phyloP scores from a whole-genome alignment of 768 basidiomycete genomes.

The Austroboletus festivus region DNA sequence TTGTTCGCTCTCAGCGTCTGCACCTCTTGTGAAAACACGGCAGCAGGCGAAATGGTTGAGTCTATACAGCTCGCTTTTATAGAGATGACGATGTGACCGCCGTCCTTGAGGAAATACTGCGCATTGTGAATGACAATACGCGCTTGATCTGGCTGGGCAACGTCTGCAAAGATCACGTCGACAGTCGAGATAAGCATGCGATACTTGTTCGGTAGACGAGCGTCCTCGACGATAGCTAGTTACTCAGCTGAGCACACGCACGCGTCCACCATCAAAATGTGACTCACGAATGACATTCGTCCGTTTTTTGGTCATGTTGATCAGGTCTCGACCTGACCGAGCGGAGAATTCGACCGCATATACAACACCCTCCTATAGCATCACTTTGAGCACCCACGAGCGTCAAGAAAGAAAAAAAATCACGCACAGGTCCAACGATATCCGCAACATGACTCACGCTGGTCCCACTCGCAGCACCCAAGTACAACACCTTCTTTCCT shows the following conservation, averaged over 20 bases:
- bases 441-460: slow-evolving; percentile 99
- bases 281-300: slow-evolving; percentile 96
- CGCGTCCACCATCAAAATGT: not conserved
- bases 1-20: slow-evolving; percentile 70
- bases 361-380: slow-evolving; percentile 80
- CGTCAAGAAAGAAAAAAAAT: not conserved
- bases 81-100: slow-evolving; percentile 89
- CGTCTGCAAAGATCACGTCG: slow-evolving; percentile 97
- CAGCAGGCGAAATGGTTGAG: slow-evolving; percentile 87
- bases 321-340: slow-evolving; percentile 94
- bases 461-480: slow-evolving; percentile 97
- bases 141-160: slow-evolving; percentile 98
- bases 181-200: slow-evolving; percentile 94
- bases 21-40: slow-evolving; percentile 87
- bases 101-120: slow-evolving; percentile 92
- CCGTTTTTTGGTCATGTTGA: slow-evolving; percentile 99
- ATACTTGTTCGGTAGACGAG: slow-evolving; percentile 94
- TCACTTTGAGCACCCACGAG: not conserved
- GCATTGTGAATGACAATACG: slow-evolving; percentile 94
- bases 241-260: not conserved
- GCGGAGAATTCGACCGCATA: slow-evolving; percentile 99
- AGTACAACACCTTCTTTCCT: slow-evolving; percentile 93
- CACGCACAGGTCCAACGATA: slow-evolving; percentile 89
- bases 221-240: slow-evolving; percentile 93
- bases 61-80: slow-evolving; percentile 99